Conservation (phyloP, 306 rosid genomes). For the Geum urbanum region DNA sequence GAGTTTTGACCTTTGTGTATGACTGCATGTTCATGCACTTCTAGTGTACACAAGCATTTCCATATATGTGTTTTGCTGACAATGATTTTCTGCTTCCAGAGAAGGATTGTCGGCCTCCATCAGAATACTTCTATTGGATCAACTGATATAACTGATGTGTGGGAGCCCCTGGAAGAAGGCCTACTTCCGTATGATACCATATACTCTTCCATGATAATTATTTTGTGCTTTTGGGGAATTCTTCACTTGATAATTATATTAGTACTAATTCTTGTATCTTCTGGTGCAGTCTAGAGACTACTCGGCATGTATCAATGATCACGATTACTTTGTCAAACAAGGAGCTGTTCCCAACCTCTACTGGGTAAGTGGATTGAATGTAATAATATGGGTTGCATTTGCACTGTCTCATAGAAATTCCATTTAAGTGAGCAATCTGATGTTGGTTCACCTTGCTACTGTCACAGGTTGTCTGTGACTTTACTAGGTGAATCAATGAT, state of each 20-base stretch:
- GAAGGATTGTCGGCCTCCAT: constrained; percentile 81
- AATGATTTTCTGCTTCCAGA: constrained; percentile 42
- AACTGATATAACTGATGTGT: constrained; percentile 72
- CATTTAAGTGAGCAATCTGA: neutral
- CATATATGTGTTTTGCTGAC: constrained; percentile 5
- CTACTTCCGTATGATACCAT: constrained; percentile 65
- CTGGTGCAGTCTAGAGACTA: constrained; percentile 71
- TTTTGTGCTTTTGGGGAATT: constrained; percentile 1
- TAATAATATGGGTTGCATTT: neutral
- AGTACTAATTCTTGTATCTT: constrained; percentile 22
- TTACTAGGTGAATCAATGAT: neutral
- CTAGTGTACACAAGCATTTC: neutral
- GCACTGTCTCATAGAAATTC: neutral
- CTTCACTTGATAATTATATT: neutral
- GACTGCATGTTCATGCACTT: constrained; percentile 3
- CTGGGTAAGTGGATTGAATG: constrained; percentile 49
- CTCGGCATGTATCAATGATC: constrained; percentile 89
- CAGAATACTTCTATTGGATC: constrained; percentile 75
- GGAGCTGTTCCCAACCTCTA: constrained; percentile 58
- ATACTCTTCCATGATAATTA: constrained; percentile 11
- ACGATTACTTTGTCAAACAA: constrained; percentile 67
- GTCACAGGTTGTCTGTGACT: neutral
- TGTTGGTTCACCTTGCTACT: neutral
- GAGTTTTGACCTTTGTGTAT: neutral
- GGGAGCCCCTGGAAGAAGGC: constrained; percentile 98